Base-by-base conservation (phyloP, 768 basidiomycete species). In the Psilocybe cubensis region DNA sequence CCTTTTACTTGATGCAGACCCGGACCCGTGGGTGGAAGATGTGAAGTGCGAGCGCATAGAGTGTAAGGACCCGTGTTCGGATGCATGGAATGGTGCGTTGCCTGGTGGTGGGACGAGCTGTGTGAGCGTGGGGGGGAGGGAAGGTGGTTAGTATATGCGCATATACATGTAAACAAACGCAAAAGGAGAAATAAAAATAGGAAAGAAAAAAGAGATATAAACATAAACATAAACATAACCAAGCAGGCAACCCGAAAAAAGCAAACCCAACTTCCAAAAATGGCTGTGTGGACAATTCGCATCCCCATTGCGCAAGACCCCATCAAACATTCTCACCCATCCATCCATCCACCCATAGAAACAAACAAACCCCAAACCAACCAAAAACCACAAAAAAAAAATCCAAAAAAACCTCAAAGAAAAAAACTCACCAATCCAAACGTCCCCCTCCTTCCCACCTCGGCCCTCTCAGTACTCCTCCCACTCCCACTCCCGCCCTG, bases 21-120 rank as follows among this genome's bases (percentile, higher is more conserved):
- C 82, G 23, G 80, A 74, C 0, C 84, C 83, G 43, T 78, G 77
- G 1, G 79, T 72, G 14, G 72, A 66, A 0, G 85, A 83, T 61
- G 76, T 77, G 18, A 86, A 68, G 52, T 82, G 81, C 1, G 87
- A 86, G 20, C 76, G 78, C 76, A 83, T 79, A 0, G 88, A 89
- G 62, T 86, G 82, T 10, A 91, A 68, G 0, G 89, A 91, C 23
- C 81, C 85, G 61, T 80, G 79, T 62, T 89, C 86, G 21, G 89
- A 87, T n/a, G 68, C 68, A 41, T 78, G 65, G n/a, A n/a, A n/a
- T n/a, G n/a, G n/a, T n/a, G n/a, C n/a, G 21, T 70, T 68, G 5
- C 72, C 35, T 38, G 35, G 72, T n/a, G n/a, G n/a, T n/a, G n/a
- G n/a, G n/a, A n/a, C n/a, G n/a, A n/a, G n/a, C n/a, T n/a, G n/a